These are phyloP conservation scores for Neurospora cerealis DNA, from an alignment of 495 filamentous ascomycete species.

Conservation along the genomic window DNA sequence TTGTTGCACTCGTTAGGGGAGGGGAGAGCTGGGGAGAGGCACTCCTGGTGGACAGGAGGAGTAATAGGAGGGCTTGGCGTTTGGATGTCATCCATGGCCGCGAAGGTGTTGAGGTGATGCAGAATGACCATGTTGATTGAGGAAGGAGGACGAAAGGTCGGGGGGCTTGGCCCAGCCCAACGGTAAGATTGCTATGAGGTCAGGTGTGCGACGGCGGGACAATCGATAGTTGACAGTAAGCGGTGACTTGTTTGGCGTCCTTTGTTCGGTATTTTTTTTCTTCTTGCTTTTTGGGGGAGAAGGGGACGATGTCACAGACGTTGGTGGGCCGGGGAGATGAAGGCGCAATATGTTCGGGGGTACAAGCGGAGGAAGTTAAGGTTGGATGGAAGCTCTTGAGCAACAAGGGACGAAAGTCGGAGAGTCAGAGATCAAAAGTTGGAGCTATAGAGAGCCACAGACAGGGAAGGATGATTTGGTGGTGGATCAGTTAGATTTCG, in stretches of 20 bases:
- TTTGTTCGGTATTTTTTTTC: not conserved
- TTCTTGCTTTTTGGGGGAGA: not conserved
- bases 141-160: constrained; percentile 4
- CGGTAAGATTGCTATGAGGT: constrained; percentile 12
- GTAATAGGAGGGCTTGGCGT: not conserved
- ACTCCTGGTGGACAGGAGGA: not conserved
- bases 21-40: not conserved
- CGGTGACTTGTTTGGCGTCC: not conserved
- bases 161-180: constrained; percentile 9
- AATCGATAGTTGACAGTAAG: not conserved
- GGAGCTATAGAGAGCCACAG: not conserved
- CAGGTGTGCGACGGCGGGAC: constrained; percentile 14
- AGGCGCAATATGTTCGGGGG: not conserved
- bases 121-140: constrained; percentile 1
- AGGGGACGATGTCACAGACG: not conserved
- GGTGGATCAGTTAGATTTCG: not conserved
- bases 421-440: not conserved
- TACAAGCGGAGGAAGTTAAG: not conserved
- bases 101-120: not conserved
- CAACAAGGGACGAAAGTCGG: constrained; percentile 6
- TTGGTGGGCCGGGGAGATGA: not conserved
- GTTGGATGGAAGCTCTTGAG: not conserved
- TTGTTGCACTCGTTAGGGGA: not conserved
- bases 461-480: not conserved
- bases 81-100: not conserved